phyloP scores from a whole-genome alignment of 805 yeast genomes.

The Candida nitratophila region DNA sequence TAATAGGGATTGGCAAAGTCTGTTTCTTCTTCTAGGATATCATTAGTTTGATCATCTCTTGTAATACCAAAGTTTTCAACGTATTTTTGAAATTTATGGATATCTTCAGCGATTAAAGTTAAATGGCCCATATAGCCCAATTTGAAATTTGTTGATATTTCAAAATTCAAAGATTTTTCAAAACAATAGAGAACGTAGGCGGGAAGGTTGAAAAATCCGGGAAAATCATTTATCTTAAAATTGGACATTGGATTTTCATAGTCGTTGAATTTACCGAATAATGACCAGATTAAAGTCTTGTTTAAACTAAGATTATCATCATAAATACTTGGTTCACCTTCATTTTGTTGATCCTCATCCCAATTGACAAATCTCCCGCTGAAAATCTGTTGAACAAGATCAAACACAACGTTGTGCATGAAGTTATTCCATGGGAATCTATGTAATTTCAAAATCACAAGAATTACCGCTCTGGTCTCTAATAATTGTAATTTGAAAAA shows the following conservation, averaged over 20 bases:
- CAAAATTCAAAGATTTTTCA: constrained; percentile 20
- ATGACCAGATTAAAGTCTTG: constrained; percentile 28
- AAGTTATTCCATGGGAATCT: constrained; percentile 95
- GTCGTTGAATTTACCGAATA: constrained; percentile 24
- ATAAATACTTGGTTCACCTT: constrained; percentile 16
- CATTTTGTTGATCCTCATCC: constrained; percentile 30
- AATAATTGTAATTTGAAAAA: constrained; percentile 69
- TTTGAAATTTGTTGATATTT: constrained; percentile 32
- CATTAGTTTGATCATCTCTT: constrained; percentile 25
- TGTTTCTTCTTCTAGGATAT: constrained; percentile 19
- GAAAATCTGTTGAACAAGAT: constrained; percentile 86
- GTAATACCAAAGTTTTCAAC: constrained; percentile 28
- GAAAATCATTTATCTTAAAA: constrained; percentile 12
- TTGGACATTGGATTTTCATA: constrained; percentile 9
- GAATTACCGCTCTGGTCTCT: constrained; percentile 59
- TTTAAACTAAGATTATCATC: constrained; percentile 27
- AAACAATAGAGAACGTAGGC: constrained; percentile 22
- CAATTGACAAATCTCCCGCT: constrained; percentile 50
- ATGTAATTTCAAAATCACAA: constrained; percentile 62
- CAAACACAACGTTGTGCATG: constrained; percentile 94
- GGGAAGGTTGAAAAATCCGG: constrained; percentile 27
- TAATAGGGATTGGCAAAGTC: constrained; percentile 22
- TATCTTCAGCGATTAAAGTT: constrained; percentile 50
- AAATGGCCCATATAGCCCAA: constrained; percentile 58
- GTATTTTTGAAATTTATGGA: constrained; percentile 41